Conservation (phyloP, 148 eudicot genomes). For the Linanthus parryae region DNA sequence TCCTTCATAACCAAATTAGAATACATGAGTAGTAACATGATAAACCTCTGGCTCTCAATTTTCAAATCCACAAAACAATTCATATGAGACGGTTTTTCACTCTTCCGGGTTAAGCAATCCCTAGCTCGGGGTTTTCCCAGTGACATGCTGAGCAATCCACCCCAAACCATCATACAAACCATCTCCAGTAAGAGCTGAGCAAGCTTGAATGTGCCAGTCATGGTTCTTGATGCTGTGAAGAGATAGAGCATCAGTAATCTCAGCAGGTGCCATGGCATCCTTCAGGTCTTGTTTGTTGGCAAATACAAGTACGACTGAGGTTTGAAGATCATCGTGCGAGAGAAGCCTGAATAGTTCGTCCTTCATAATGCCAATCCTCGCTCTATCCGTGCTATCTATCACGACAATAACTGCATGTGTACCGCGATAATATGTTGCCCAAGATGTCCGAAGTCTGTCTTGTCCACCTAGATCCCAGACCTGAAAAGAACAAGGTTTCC, state of each 20-base stretch:
- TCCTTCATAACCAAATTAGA: no score
- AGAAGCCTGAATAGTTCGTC: constrained; percentile 84
- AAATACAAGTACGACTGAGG: constrained; percentile 64
- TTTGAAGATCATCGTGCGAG: constrained; percentile 81
- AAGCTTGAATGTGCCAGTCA: constrained; percentile 96
- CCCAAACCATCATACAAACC: constrained; percentile 95
- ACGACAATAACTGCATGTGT: constrained; percentile 92
- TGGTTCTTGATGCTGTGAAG: constrained; percentile 92
- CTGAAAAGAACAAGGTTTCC: constrained; percentile 25
- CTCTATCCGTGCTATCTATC: constrained; percentile 90
- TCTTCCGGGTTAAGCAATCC: not conserved
- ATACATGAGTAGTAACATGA: no score
- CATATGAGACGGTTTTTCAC: not conserved
- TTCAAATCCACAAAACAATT: constrained; percentile 1
- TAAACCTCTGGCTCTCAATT: not conserved
- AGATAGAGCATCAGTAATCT: constrained; percentile 88
- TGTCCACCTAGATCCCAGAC: constrained; percentile 99
- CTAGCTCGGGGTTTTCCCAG: constrained; percentile 78
- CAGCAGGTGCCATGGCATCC: constrained; percentile 94
- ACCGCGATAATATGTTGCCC: constrained; percentile 98
- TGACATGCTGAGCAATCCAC: constrained; percentile 86
- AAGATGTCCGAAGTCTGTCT: constrained; percentile 87
- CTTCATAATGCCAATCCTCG: constrained; percentile 76
- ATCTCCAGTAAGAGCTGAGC: constrained; percentile 88
- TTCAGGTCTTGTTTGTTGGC: constrained; percentile 91